A percentile compares a stretch with the other conserved stretches of the same genome.
These are phyloP conservation scores for Artemisia annua DNA, from an alignment of 129 eudicot species.

Conservation along the genomic window DNA sequence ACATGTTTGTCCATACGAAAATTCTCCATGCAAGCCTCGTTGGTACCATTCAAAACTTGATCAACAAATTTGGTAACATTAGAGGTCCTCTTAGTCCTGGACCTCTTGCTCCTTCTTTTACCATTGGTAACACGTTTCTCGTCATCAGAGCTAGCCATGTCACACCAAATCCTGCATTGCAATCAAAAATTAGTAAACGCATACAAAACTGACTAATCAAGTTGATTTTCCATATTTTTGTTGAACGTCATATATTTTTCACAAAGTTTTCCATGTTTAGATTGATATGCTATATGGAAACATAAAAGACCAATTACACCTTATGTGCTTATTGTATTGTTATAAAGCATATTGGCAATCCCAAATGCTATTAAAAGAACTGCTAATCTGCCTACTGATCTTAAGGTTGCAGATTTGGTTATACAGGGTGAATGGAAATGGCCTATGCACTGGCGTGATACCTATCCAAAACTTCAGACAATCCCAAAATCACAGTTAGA, in stretches of 20 bases:
- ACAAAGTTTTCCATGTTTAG: neutral
- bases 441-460: no score
- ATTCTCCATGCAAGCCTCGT: constrained; percentile 51
- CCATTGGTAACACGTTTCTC: constrained; percentile 38
- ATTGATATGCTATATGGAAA: no score
- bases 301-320: no score
- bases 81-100: constrained; percentile 16
- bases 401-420: no score
- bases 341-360: no score
- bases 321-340: no score
- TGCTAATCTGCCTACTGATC: no score
- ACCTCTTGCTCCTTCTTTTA: constrained; percentile 30
- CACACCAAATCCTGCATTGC: constrained; percentile 28
- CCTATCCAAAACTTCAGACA: no score
- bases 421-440: no score
- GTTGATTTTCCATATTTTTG: constrained; percentile 3
- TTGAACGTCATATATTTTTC: neutral
- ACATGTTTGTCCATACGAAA: constrained; percentile 66
- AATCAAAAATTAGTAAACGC: neutral
- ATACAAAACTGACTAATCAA: neutral
- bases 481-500: no score
- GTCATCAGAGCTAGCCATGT: constrained; percentile 56
- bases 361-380: no score
- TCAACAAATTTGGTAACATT: constrained; percentile 48
- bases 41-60: constrained; percentile 46